Evolutionary conservation across 2,329 filamentous ascomycete genomes (phyloP).

Genomic region (Phyllosticta citriasiana): DNA sequence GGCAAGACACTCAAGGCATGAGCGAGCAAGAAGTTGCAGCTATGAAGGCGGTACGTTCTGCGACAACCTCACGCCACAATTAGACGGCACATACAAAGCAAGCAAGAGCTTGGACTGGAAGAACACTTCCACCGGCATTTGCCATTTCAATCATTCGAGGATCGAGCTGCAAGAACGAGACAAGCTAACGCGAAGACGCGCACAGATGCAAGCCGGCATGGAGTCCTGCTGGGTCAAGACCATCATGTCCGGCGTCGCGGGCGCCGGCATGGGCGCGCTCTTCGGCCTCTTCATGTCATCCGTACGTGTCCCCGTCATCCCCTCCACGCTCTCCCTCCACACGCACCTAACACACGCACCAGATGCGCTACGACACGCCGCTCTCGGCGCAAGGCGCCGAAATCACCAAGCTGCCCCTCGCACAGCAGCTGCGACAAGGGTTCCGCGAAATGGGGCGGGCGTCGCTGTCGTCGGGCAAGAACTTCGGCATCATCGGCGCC

Average conservation of each 20-base stretch:
- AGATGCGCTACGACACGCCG: constrained; percentile 98
- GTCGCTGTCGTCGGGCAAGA: constrained; percentile 76
- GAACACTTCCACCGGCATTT: neutral
- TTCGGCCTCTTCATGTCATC: constrained; percentile 98
- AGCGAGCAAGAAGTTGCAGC: constrained; percentile 38
- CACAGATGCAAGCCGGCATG: constrained; percentile 72
- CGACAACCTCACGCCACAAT: neutral
- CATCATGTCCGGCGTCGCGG: constrained; percentile 81
- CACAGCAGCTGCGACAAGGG: constrained; percentile 72
- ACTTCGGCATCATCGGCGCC: constrained; percentile 85
- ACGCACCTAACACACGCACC: neutral
- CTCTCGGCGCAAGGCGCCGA: constrained; percentile 47
- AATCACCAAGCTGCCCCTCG: constrained; percentile 59
- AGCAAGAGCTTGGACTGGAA: neutral
- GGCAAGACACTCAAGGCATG: constrained; percentile 19
- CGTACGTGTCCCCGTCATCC: constrained; percentile 43
- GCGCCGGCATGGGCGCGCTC: constrained; percentile 83
- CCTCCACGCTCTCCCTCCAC: neutral
- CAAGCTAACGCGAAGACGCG: neutral
- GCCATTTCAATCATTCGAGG: neutral
- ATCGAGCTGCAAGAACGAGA: neutral
- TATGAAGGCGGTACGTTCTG: constrained; percentile 33
- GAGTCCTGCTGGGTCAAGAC: constrained; percentile 88
- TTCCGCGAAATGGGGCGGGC: constrained; percentile 92
- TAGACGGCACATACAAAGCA: neutral